Evolutionary conservation across 2,329 filamentous ascomycete genomes (phyloP).

Genomic region (Fusarium acutatum): DNA sequence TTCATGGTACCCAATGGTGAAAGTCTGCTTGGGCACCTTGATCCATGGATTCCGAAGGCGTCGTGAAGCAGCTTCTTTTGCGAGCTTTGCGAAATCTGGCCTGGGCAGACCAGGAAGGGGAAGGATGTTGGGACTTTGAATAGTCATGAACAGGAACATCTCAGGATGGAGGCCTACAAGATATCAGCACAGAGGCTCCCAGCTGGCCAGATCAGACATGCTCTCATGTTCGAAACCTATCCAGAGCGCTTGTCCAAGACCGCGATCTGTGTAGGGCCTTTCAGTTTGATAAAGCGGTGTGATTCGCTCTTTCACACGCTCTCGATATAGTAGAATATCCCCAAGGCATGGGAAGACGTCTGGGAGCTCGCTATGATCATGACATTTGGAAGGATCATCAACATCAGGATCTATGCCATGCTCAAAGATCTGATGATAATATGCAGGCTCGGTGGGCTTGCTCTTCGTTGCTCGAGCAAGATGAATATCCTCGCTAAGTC

Average conservation of each 20-base stretch:
- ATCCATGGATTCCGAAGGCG: conserved; percentile 7
- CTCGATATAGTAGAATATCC: conserved; percentile 16
- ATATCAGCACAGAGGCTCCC: not conserved
- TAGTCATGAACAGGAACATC: conserved; percentile 28
- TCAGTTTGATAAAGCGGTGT: not conserved
- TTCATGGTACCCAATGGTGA: conserved; percentile 10
- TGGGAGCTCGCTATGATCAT: conserved; percentile 26
- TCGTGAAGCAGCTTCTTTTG: conserved; percentile 10
- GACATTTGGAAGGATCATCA: conserved; percentile 21
- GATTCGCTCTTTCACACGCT: conserved; percentile 15
- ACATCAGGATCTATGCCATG: conserved; percentile 11
- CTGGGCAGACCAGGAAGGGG: not conserved
- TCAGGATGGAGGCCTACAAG: conserved; percentile 15
- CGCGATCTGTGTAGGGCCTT: not conserved
- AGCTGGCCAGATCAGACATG: fast-evolving
- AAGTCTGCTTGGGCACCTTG: not conserved
- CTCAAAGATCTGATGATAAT: conserved; percentile 11
- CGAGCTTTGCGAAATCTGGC: conserved; percentile 11
- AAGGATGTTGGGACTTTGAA: conserved; percentile 1
- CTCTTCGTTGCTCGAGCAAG: not conserved
- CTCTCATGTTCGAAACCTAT: conserved; percentile 31
- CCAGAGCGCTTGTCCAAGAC: conserved; percentile 19
- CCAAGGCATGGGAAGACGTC: conserved; percentile 5
- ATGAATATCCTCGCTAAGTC: conserved; percentile 16
- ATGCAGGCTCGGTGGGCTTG: not conserved